A percentile compares a stretch with the other conserved stretches of the same genome.
These are phyloP conservation scores for Microcyclosporella mali DNA, from an alignment of 2,329 filamentous ascomycete genomes.

Conservation along the genomic window DNA sequence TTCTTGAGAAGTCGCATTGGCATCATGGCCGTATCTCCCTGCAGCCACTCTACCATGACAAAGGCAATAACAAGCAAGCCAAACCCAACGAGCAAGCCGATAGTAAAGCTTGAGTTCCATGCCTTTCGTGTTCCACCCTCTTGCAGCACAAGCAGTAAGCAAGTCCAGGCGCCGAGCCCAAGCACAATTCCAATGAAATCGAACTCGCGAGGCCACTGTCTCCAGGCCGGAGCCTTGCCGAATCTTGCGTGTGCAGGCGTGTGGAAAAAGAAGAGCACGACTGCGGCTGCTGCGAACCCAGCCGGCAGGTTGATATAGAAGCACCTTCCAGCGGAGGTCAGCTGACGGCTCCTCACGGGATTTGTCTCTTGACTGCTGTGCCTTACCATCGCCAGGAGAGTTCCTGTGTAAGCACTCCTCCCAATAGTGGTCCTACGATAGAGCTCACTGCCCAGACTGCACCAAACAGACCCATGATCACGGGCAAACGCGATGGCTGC, in stretches of 20 bases:
- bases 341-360: no score
- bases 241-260: constrained; percentile 26
- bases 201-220: constrained; percentile 23
- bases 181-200: constrained; percentile 34
- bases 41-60: constrained; percentile 31
- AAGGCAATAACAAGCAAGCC: constrained; percentile 29
- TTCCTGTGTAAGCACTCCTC: constrained; percentile 30
- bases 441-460: constrained; percentile 37
- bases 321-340: neutral
- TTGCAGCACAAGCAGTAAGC: constrained; percentile 37
- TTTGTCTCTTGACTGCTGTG: constrained; percentile 12
- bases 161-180: constrained; percentile 30
- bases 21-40: constrained; percentile 35
- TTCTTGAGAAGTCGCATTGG: constrained; percentile 31
- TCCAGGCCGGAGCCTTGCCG: constrained; percentile 17
- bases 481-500: constrained; percentile 28
- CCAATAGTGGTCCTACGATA: constrained; percentile 47
- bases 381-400: neutral
- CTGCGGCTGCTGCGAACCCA: constrained; percentile 31
- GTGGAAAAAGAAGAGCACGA: constrained; percentile 29
- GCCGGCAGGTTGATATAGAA: constrained; percentile 40
- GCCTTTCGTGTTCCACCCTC: constrained; percentile 31
- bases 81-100: constrained; percentile 33
- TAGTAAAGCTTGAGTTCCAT: constrained; percentile 32
- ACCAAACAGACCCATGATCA: constrained; percentile 26